Base-by-base conservation (phyloP, 164 flowering plant genomes). In the Berberis vulgaris region DNA sequence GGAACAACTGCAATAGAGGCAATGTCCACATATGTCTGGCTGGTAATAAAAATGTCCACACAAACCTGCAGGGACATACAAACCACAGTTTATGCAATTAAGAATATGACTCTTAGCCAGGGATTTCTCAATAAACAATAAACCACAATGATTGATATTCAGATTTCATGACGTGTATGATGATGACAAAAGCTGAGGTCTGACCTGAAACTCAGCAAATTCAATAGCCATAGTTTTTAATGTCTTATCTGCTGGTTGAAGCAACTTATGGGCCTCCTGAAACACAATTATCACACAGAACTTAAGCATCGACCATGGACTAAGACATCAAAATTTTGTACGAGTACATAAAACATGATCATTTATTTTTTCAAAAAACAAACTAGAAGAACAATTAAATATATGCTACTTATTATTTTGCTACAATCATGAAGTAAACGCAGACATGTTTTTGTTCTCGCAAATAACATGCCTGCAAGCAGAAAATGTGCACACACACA, bases 181-280 rank as follows among this genome's bases (percentile, higher is more conserved):
- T 62, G 10, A 46, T 6, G 3, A 43, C 6, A 45, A 39, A 42
- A 49, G 2, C 2, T 10, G 38, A 39, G 2, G 41, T 7, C 43
- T 72, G 43, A 95, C 99, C 96, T 95, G 99, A 75, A 83, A 83
- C 78, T 95, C 99, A 7, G 99, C 97, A 82, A 95, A 86, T 67
- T 91, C 99, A 70, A 86, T 82, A 3, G 97, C 99, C 97, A 95
- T 89, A 45, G 91, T 77, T 80, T 83, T 87, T 60, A 87, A 68
- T 66, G 86, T 85, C 77, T 86, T 95, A 75, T 95, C 99, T 43
- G 83, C 88, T 42, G 97, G 94, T 72, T 94, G 99, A 43, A 94
- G 93, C 73, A 91, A 76, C 72, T 89, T 91, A 68, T 94, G 89
- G 60, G 84, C 83, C 78, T 91, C 99, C 97, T 94, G 76, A 55